These are phyloP conservation scores for Aspergillus clavatus DNA, from an alignment of 2,329 filamentous ascomycete genomes.

Conservation along the genomic window DNA sequence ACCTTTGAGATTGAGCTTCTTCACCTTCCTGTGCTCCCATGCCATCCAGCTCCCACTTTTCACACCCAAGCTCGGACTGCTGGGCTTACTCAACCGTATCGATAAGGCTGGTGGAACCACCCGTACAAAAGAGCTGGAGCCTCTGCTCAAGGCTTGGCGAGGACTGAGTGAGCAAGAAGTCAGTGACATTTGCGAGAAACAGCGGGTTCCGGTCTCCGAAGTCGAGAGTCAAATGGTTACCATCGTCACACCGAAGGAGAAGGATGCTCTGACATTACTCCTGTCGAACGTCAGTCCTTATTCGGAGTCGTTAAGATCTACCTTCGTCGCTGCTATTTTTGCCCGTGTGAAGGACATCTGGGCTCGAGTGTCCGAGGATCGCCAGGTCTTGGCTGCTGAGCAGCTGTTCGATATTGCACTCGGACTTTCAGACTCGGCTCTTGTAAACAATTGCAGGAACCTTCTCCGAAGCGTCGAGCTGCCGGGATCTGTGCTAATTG, in stretches of 20 bases:
- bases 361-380: slow-evolving; percentile 45
- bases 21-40: slow-evolving; percentile 71
- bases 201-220: slow-evolving; percentile 45
- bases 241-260: slow-evolving; percentile 53
- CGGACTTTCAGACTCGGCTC: slow-evolving; percentile 21
- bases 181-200: slow-evolving; percentile 44
- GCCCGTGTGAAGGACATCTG: slow-evolving; percentile 66
- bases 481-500: slow-evolving; percentile 64
- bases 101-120: slow-evolving; percentile 66
- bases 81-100: slow-evolving; percentile 69
- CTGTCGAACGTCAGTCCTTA: slow-evolving; percentile 47
- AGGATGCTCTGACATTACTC: slow-evolving; percentile 54
- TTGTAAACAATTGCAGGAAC: slow-evolving; percentile 49
- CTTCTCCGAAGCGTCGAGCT: slow-evolving; percentile 69
- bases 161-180: slow-evolving; percentile 51
- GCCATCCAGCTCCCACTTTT: slow-evolving; percentile 63
- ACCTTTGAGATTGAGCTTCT: slow-evolving; percentile 58
- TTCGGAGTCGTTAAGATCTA: slow-evolving; percentile 41
- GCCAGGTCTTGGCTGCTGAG: slow-evolving; percentile 33
- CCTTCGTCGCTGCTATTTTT: slow-evolving; percentile 63
- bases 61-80: slow-evolving; percentile 63
- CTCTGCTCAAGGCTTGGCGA: slow-evolving; percentile 67
- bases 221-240: slow-evolving; percentile 51
- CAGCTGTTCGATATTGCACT: slow-evolving; percentile 41
- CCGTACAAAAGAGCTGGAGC: slow-evolving; percentile 71